Evolutionary conservation across 2,329 filamentous ascomycete species (phyloP), one percentile per base, ranked within the genome.

Genomic region (Arthrinium puccinioides): DNA sequence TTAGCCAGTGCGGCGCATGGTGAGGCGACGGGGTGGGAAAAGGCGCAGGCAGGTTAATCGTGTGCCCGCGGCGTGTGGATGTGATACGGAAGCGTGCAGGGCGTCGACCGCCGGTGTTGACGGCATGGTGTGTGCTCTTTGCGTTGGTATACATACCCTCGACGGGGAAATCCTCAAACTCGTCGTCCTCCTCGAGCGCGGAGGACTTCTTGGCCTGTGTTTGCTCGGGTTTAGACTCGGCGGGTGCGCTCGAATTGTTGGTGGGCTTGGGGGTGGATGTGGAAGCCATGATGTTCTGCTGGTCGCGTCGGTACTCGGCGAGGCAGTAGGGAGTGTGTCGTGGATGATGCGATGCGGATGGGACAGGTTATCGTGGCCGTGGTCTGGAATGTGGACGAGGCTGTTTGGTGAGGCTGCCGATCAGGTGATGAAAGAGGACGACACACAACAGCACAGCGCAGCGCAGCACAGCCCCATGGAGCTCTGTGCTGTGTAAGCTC

Each of bases 121-220:
- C n/a, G 9, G 11, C 32, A 4, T n/a, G n/a, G n/a, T n/a, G n/a
- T n/a, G n/a, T n/a, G n/a, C n/a, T n/a, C n/a, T n/a, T n/a, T n/a
- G n/a, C n/a, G n/a, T n/a, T n/a, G n/a, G n/a, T n/a, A n/a, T 11
- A 56, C 69, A 28, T 66, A 95, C 92, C 88, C 67, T 98, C 90
- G 39, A 94, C 85, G 19, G 92, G 92, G 57, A 98, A 98, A 62
- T 98, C 92, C 61, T 98, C 92, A 55, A 98, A 98, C 69, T 98
- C 92, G 62, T 98, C 92, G 57, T 98, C 92, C 62, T 98, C 92
- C 62, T 95, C 92, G 20, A 97, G 74, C 23, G 64, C 60, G 63
- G 69, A 53, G 54, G 39, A 39, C 40, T 42, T 37, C 21, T 27
- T 38, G 30, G 16, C 35, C 24, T 37, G 35, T 18, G 35, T 15